Conservation (phyloP, 306 rosid genomes). For the Cotoneaster glaucophyllus region DNA sequence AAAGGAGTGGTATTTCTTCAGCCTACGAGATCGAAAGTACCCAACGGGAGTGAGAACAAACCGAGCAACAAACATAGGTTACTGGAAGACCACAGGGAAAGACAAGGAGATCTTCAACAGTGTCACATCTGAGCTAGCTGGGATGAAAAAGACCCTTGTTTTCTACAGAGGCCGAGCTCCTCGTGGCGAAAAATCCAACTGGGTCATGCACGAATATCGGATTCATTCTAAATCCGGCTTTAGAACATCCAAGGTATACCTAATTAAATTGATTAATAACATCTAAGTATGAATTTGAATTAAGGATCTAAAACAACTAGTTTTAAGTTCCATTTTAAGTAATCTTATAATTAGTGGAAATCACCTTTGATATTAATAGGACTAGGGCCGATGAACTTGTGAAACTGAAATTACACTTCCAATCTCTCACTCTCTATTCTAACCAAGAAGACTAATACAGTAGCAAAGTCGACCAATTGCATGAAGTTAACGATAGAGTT, state of each 20-base stretch:
- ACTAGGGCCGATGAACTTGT: not conserved
- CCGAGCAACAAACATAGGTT: conserved; percentile 84
- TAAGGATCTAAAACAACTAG: not conserved
- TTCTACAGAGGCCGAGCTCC: conserved; percentile 98
- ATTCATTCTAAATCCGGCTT: conserved; percentile 56
- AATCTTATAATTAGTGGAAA: not conserved
- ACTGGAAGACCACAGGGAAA: conserved; percentile 95
- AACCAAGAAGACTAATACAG: not conserved
- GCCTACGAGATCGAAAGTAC: conserved; percentile 80
- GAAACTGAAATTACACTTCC: not conserved
- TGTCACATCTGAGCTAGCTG: conserved; percentile 58
- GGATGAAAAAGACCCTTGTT: conserved; percentile 92
- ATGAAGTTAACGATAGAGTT: not conserved
- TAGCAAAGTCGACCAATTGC: not conserved
- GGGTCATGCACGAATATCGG: conserved; percentile 99
- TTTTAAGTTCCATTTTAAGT: no score
- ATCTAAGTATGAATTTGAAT: not conserved
- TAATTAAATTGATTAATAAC: not conserved
- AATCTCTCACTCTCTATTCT: not conserved
- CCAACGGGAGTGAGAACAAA: conserved; percentile 92
- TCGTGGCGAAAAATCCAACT: conserved; percentile 79
- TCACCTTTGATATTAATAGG: not conserved
- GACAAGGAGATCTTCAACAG: conserved; percentile 75
- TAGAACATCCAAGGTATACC: conserved; percentile 50
- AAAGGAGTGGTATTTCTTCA: conserved; percentile 93